Percentiles rank a stretch among this genome's conserved stretches.
Conservation (phyloP, 2,329 filamentous ascomycete species). For the Basipetospora chlamydospora region DNA sequence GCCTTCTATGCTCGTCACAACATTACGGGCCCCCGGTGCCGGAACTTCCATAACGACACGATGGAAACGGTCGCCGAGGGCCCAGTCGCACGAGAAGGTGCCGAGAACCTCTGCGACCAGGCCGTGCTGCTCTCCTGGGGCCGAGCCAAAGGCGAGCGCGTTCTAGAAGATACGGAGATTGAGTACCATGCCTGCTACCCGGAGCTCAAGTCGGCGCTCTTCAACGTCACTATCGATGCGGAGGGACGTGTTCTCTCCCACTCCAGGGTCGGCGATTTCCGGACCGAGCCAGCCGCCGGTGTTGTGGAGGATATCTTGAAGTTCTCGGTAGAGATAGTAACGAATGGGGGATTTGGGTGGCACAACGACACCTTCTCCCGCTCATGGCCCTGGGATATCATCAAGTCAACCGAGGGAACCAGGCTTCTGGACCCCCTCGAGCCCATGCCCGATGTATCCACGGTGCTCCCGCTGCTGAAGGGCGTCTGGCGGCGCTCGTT, state of each 20-base stretch:
- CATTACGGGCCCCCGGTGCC: neutral
- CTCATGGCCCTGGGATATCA: slow-evolving; percentile 34
- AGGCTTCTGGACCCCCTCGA: slow-evolving; percentile 18
- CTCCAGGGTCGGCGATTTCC: slow-evolving; percentile 5
- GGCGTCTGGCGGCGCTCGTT: slow-evolving; percentile 14
- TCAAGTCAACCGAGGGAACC: slow-evolving; percentile 15
- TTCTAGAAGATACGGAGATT: neutral
- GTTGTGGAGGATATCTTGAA: too few relatives aligned
- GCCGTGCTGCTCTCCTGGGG: neutral
- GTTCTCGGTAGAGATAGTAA: too few relatives aligned
- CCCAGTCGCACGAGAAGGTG: neutral
- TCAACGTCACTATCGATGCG: slow-evolving; percentile 17
- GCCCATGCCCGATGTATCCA: slow-evolving; percentile 10
- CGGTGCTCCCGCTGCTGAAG: slow-evolving; percentile 9
- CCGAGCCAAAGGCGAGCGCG: neutral
- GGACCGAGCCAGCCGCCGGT: too few relatives aligned
- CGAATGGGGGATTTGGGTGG: slow-evolving; percentile 17
- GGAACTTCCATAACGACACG: neutral
- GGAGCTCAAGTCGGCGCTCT: slow-evolving; percentile 16
- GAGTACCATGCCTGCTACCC: slow-evolving; percentile 11
- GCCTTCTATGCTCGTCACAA: too few relatives aligned
- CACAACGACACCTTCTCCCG: slow-evolving; percentile 30
- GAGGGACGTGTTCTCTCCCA: slow-evolving; percentile 13
- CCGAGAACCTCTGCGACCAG: neutral
- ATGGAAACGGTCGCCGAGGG: neutral